Evolutionary conservation across 2,329 filamentous ascomycete species (phyloP).

Genomic region (Botrytis medusae): DNA sequence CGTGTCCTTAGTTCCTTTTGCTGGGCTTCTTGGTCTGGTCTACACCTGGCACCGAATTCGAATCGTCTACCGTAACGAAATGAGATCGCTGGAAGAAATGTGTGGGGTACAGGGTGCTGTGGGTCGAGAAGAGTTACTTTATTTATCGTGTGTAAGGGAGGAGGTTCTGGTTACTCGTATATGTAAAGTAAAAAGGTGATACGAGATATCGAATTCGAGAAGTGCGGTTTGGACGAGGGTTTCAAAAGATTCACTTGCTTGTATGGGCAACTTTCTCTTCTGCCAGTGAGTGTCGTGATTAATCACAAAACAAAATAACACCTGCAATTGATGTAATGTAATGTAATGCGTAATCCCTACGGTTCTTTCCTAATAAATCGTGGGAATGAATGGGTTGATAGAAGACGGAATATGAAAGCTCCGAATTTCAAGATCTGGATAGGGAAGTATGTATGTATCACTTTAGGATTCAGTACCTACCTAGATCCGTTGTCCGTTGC

Average conservation of each 20-base stretch:
- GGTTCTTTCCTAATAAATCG: background rate
- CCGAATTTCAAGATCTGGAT: background rate
- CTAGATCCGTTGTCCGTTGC: background rate
- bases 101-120: constrained; percentile 16
- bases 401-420: constrained; percentile 1
- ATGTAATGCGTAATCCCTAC: background rate
- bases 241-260: background rate
- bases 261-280: background rate
- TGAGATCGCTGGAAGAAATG: constrained; percentile 16
- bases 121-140: background rate
- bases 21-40: constrained; percentile 6
- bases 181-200: background rate
- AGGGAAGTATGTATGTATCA: background rate
- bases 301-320: background rate
- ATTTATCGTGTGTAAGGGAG: constrained; percentile 11
- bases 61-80: constrained; percentile 11
- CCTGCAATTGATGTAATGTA: background rate
- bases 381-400: background rate
- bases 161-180: background rate
- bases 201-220: constrained; percentile 6
- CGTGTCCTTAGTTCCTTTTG: constrained; percentile 14
- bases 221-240: background rate
- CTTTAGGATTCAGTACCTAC: background rate
- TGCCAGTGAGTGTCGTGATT: background rate
- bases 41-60: constrained; percentile 7